These are phyloP conservation scores for Omphalea diandra DNA, from an alignment of 441 rosid species.

Conservation along the genomic window DNA sequence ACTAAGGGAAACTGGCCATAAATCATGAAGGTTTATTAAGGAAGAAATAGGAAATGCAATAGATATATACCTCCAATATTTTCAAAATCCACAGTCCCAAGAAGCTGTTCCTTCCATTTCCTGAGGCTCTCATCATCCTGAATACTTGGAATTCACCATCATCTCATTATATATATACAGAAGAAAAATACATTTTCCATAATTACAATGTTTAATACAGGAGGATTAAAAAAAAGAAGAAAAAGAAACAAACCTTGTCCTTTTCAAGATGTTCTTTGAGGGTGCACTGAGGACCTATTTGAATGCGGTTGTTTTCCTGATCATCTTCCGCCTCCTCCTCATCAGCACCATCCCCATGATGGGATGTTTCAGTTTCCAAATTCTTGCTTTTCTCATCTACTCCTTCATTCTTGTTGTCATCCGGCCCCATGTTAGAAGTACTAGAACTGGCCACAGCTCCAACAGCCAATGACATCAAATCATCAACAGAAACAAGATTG, in stretches of 20 bases:
- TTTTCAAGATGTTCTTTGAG: conserved; percentile 68
- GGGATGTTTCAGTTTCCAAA: conserved; percentile 19
- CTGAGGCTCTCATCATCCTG: conserved; percentile 88
- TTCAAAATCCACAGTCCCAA: conserved; percentile 71
- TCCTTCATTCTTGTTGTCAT: too few species aligned
- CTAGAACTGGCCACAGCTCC: too few species aligned
- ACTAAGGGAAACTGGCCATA: too few species aligned
- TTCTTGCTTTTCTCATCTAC: conserved; percentile 22
- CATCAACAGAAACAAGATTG: too few species aligned
- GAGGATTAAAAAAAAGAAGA: not conserved
- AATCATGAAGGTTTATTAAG: not conserved
- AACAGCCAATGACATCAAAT: too few species aligned
- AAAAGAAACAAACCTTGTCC: conserved; percentile 55
- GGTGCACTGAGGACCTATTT: conserved; percentile 76
- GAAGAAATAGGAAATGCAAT: not conserved
- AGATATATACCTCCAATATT: conserved; percentile 56
- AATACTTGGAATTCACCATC: conserved; percentile 2
- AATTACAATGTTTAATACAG: not conserved
- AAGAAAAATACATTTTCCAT: not conserved
- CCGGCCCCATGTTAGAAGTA: too few species aligned
- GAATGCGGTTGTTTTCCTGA: conserved; percentile 32
- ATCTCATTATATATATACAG: not conserved
- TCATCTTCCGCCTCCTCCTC: conserved; percentile 67
- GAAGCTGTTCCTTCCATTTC: conserved; percentile 93
- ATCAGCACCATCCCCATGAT: conserved; percentile 28